Evolutionary conservation across 805 yeast species (phyloP).

Genomic region (Vanderwaltozyma yarrowii): DNA sequence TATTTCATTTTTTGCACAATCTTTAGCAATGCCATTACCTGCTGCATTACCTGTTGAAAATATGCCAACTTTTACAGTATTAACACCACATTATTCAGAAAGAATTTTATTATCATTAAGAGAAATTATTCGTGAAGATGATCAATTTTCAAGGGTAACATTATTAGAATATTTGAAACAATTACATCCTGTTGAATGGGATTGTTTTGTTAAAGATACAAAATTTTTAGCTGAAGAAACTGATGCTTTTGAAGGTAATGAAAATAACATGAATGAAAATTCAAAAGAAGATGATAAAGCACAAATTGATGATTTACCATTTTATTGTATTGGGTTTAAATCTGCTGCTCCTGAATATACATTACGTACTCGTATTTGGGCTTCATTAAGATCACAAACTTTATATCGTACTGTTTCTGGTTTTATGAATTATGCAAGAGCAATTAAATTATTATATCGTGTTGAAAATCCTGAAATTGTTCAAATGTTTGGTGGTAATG

Average conservation of each 20-base stretch:
- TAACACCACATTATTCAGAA: conserved; percentile 93
- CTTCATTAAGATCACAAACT: conserved; percentile 93
- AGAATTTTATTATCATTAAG: conserved; percentile 83
- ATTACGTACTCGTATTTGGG: conserved; percentile 95
- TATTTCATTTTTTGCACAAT: conserved; percentile 97
- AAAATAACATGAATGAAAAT: conserved; percentile 20
- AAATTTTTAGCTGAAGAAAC: conserved; percentile 91
- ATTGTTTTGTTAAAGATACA: conserved; percentile 92
- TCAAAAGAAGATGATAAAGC: conserved; percentile 58
- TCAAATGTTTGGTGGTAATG: conserved; percentile 97
- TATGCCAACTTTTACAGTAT: conserved; percentile 97
- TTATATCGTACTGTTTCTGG: conserved; percentile 95
- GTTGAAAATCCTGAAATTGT: conserved; percentile 93
- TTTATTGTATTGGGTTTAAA: conserved; percentile 93
- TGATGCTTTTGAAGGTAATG: conserved; percentile 50
- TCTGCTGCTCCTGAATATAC: conserved; percentile 96
- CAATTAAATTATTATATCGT: conserved; percentile 83
- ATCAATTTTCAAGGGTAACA: conserved; percentile 90
- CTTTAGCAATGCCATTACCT: conserved; percentile 95
- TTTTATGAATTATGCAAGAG: conserved; percentile 96
- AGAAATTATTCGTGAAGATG: conserved; percentile 95
- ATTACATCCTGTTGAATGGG: conserved; percentile 95
- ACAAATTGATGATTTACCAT: conserved; percentile 84
- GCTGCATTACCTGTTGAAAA: conserved; percentile 98
- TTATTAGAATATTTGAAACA: conserved; percentile 89